Percentiles rank a stretch among this genome's conserved stretches.
Evolutionary conservation across 495 filamentous ascomycete genomes (phyloP).

Genomic region (Pseudevernia furfuracea): DNA sequence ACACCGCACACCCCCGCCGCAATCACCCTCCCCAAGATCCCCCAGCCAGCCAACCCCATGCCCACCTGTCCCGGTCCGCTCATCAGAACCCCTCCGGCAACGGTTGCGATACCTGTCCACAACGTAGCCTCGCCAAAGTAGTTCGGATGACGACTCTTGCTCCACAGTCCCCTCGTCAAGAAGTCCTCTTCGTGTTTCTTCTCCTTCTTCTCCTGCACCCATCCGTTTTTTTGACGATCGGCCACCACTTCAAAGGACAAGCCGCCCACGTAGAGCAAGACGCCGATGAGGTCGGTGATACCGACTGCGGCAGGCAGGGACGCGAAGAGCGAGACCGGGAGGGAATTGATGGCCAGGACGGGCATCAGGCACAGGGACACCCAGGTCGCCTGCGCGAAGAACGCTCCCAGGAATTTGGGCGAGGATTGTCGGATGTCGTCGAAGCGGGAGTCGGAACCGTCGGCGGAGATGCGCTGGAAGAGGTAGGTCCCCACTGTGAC

Average conservation of each 20-base stretch:
- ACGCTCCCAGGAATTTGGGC: constrained; percentile 47
- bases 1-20: constrained; percentile 43
- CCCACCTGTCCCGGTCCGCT: constrained; percentile 36
- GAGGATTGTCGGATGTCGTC: constrained; percentile 49
- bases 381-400: constrained; percentile 54
- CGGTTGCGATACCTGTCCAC: constrained; percentile 54
- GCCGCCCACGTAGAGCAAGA: constrained; percentile 47
- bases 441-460: constrained; percentile 54
- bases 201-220: constrained; percentile 46
- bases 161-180: constrained; percentile 52
- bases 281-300: constrained; percentile 45
- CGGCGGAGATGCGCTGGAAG: constrained; percentile 44
- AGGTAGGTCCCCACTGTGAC: constrained; percentile 50
- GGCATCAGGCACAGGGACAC: constrained; percentile 55
- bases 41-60: constrained; percentile 42
- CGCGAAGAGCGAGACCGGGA: constrained; percentile 43
- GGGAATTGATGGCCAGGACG: constrained; percentile 49
- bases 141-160: constrained; percentile 54
- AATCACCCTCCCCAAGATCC: constrained; percentile 30
- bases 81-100: constrained; percentile 43
- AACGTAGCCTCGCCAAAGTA: constrained; percentile 60
- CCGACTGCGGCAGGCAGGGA: constrained; percentile 34
- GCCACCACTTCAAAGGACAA: constrained; percentile 51
- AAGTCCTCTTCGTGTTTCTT: constrained; percentile 59
- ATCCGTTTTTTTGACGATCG: constrained; percentile 52